Evolutionary conservation across 345 rosid species (phyloP).

Genomic region (Gossypium arboreum): DNA sequence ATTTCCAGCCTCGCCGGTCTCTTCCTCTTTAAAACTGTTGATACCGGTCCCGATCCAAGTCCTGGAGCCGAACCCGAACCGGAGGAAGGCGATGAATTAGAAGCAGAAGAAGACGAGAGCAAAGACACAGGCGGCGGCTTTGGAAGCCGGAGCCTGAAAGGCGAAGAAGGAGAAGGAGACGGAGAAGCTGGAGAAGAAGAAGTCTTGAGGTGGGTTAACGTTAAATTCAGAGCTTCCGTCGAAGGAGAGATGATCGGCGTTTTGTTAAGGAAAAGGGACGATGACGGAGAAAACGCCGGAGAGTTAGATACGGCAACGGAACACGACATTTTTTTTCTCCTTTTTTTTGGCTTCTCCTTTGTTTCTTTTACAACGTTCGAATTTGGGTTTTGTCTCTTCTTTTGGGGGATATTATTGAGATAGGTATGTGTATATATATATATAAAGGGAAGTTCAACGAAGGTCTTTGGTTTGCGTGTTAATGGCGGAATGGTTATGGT

Average conservation of each 20-base stretch:
- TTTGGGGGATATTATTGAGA: no score
- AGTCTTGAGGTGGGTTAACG: slow-evolving; percentile 47
- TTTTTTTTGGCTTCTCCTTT: no score
- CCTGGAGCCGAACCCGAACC: slow-evolving; percentile 15
- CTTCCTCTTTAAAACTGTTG: slow-evolving; percentile 65
- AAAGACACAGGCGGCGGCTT: slow-evolving; percentile 44
- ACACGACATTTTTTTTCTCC: slow-evolving; percentile 45
- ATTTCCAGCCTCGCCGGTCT: slow-evolving; percentile 69
- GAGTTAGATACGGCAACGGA: slow-evolving; percentile 69
- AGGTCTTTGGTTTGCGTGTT: neutral
- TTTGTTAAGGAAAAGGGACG: slow-evolving; percentile 64
- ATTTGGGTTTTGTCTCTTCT: neutral
- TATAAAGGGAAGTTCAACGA: neutral
- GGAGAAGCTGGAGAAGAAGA: slow-evolving; percentile 38
- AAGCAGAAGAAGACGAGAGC: slow-evolving; percentile 2
- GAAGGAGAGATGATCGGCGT: slow-evolving; percentile 34
- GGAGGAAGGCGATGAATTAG: slow-evolving; percentile 21
- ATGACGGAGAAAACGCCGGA: slow-evolving; percentile 76
- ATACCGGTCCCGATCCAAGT: slow-evolving; percentile 10
- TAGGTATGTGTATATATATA: no score
- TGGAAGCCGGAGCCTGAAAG: slow-evolving; percentile 59
- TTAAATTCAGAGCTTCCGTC: slow-evolving; percentile 33
- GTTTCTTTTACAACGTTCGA: slow-evolving; percentile 3
- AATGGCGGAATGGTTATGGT: neutral
- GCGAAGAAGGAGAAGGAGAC: slow-evolving; percentile 47